Evolutionary conservation across 495 filamentous ascomycete genomes (phyloP).

Genomic region (Aspergillus sclerotioniger): DNA sequence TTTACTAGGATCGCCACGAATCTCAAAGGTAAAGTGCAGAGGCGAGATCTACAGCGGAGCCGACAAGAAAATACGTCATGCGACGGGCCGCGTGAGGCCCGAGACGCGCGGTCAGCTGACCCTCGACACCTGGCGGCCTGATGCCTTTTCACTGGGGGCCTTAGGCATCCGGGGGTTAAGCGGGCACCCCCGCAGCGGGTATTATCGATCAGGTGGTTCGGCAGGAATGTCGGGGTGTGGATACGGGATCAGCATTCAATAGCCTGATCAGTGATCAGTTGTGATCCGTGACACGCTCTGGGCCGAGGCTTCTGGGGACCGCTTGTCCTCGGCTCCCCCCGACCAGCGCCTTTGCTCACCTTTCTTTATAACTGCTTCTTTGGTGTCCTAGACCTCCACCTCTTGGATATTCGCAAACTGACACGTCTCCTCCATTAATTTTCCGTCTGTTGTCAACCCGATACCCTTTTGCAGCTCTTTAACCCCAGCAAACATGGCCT

Average conservation of each 20-base stretch:
- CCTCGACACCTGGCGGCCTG: background rate
- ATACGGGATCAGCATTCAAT: background rate
- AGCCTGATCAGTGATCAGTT: background rate
- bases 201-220: constrained; percentile 8
- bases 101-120: constrained; percentile 17
- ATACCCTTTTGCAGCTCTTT: constrained; percentile 11
- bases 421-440: constrained; percentile 8
- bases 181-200: constrained; percentile 8
- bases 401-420: constrained; percentile 22
- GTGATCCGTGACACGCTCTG: constrained; percentile 7
- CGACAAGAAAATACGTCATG: constrained; percentile 21
- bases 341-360: background rate
- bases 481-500: constrained; percentile 61
- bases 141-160: background rate
- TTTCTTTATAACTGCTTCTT: constrained; percentile 15
- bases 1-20: background rate
- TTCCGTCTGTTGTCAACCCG: constrained; percentile 15
- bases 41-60: background rate
- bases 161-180: background rate
- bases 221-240: constrained; percentile 3
- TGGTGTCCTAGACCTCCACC: constrained; percentile 11
- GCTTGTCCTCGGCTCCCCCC: constrained; percentile 21
- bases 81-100: background rate
- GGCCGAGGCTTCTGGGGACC: constrained; percentile 18
- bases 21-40: background rate